phyloP scores from a whole-genome alignment of 1,284 basidiomycete genomes.

The Sporisorium sorghi region DNA sequence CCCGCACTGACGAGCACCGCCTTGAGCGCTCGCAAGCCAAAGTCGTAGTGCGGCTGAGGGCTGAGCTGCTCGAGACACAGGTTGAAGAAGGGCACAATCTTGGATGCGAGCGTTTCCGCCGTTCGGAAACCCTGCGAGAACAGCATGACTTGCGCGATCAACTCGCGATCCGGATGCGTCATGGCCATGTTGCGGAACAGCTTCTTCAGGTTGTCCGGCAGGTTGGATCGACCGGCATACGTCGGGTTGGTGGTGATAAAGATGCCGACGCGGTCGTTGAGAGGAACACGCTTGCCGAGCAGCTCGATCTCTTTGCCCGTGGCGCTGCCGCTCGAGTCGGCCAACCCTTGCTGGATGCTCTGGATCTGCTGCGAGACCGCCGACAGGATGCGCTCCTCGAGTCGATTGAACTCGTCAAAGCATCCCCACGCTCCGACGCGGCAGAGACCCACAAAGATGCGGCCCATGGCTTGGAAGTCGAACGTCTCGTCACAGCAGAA shows the following conservation, averaged over 20 bases:
- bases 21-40: slow-evolving; percentile 96
- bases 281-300: slow-evolving; percentile 91
- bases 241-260: slow-evolving; percentile 96
- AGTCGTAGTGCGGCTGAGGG: slow-evolving; percentile 98
- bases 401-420: slow-evolving; percentile 77
- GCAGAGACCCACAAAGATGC: slow-evolving; percentile 97
- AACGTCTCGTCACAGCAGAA: slow-evolving; percentile 99
- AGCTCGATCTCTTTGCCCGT: slow-evolving; percentile 74
- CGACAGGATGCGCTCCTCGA: slow-evolving; percentile 96
- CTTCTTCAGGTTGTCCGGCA: slow-evolving; percentile 94
- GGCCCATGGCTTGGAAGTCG: slow-evolving; percentile 99
- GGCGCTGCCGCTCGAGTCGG: slow-evolving; percentile 70
- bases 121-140: slow-evolving; percentile 99
- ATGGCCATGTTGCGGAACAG: slow-evolving; percentile 98
- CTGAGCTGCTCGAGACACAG: slow-evolving; percentile 97
- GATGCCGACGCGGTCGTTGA: slow-evolving; percentile 93
- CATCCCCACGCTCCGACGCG: slow-evolving; percentile 90
- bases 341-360: slow-evolving; percentile 95
- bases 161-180: slow-evolving; percentile 96
- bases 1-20: slow-evolving; percentile 96
- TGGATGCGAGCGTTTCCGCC: slow-evolving; percentile 92
- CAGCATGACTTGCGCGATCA: slow-evolving; percentile 98
- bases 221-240: slow-evolving; percentile 95
- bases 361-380: slow-evolving; percentile 99
- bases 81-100: slow-evolving; percentile 99